Evolutionary conservation across 305 asterid genomes (phyloP).

Genomic region (Fraxinus ornus): DNA sequence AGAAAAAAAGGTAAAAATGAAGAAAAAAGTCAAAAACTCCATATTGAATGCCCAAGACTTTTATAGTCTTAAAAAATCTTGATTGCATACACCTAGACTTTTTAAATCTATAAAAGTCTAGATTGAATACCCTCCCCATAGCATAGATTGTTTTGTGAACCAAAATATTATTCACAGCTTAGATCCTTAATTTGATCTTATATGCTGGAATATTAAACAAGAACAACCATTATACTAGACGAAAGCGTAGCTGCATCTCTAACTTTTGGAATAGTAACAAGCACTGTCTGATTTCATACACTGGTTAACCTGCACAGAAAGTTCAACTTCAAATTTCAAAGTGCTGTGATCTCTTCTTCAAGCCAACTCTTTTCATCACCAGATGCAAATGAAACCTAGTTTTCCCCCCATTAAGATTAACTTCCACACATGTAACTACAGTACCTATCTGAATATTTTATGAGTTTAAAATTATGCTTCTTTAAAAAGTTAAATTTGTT

Average conservation of each 20-base stretch:
- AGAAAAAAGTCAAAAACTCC: neutral
- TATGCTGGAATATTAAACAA: neutral
- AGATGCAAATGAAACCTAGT: neutral
- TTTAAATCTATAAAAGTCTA: no score
- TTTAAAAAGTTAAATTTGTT: neutral
- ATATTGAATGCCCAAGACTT: neutral
- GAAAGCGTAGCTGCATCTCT: conserved; percentile 12
- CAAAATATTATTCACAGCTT: neutral
- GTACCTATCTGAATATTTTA: neutral
- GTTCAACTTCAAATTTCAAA: conserved; percentile 7
- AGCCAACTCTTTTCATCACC: conserved; percentile 4
- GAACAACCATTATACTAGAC: conserved; percentile 5
- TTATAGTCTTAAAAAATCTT: neutral
- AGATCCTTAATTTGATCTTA: conserved; percentile 11
- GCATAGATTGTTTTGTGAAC: neutral
- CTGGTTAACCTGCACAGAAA: conserved; percentile 9
- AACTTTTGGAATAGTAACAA: conserved; percentile 8
- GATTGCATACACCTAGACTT: neutral
- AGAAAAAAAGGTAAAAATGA: neutral
- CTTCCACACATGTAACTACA: neutral
- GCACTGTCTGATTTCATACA: neutral
- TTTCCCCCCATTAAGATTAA: neutral
- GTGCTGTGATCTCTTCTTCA: neutral
- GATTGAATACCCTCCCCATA: neutral
- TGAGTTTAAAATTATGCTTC: neutral